Evolutionary conservation across 2,329 filamentous ascomycete genomes (phyloP).

Genomic region (Aspergillus fumigatiaffinis): DNA sequence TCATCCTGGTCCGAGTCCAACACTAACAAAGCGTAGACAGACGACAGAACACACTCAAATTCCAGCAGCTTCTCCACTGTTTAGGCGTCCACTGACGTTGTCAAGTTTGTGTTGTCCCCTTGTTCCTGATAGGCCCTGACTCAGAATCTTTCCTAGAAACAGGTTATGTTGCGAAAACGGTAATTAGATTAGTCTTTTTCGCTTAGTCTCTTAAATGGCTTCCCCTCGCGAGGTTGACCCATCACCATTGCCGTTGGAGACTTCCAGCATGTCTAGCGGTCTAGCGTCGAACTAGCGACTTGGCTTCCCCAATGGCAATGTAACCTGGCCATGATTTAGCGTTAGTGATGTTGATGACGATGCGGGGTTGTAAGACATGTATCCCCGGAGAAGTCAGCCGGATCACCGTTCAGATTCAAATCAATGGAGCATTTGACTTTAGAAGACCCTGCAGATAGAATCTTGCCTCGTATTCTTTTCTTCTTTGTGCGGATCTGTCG

Average conservation of each 20-base stretch:
- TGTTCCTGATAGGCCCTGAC: background rate
- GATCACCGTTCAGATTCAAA: background rate
- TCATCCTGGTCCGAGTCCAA: background rate
- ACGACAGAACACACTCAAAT: background rate
- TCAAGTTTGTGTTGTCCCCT: background rate
- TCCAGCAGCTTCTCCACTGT: background rate
- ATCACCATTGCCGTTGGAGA: background rate
- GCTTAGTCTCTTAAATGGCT: background rate
- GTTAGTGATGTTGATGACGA: background rate
- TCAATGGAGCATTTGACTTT: background rate
- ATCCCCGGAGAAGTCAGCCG: background rate
- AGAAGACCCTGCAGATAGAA: background rate
- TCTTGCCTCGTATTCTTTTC: background rate
- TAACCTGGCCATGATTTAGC: background rate
- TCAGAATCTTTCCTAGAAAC: background rate
- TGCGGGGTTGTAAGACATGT: background rate
- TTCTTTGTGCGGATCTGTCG: background rate
- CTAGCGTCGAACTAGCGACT: background rate
- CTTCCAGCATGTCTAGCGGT: background rate
- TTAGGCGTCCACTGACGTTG: background rate
- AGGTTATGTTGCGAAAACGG: background rate
- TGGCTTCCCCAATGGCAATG: background rate
- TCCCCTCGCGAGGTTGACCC: background rate
- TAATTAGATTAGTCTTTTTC: background rate
- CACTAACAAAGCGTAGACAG: background rate